A percentile compares a stretch with the other conserved stretches of the same genome.
Evolutionary conservation across 257 asterid genomes (phyloP).

Genomic region (Misopates orontium): DNA sequence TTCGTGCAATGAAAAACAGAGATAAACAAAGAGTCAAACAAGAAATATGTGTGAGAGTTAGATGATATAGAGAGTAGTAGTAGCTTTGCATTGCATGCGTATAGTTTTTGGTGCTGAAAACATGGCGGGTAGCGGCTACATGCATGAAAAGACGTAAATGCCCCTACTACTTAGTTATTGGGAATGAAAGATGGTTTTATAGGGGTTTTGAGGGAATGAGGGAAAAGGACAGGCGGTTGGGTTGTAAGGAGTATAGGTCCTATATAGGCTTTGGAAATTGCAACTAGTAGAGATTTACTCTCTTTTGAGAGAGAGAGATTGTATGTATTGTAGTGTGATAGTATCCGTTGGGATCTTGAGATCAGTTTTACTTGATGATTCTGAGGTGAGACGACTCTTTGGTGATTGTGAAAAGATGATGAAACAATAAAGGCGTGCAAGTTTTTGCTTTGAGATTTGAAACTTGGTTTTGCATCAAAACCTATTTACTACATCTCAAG

Average conservation of each 20-base stretch:
- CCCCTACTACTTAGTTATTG: constrained; percentile 59
- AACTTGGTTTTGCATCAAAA: no score
- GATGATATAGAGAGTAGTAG: constrained; percentile 14
- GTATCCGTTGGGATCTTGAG: constrained; percentile 22
- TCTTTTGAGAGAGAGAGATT: constrained; percentile 14
- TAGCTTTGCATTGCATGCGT: constrained; percentile 65
- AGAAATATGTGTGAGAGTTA: no score
- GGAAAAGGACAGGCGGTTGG: constrained; percentile 59
- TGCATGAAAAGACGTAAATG: constrained; percentile 48
- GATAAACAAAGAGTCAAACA: constrained; percentile 56
- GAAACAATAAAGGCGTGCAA: no score
- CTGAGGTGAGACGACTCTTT: constrained; percentile 36
- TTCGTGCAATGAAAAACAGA: constrained; percentile 40
- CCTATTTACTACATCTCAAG: no score
- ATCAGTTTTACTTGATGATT: constrained; percentile 25
- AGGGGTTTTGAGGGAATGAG: constrained; percentile 58
- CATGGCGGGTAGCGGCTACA: constrained; percentile 79
- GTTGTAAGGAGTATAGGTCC: constrained; percentile 60
- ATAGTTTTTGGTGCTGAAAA: constrained; percentile 81
- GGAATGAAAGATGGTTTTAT: constrained; percentile 70
- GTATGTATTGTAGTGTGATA: no score
- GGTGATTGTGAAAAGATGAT: constrained; percentile 8
- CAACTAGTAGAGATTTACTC: constrained; percentile 24
- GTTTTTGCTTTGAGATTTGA: no score
- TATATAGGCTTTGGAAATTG: constrained; percentile 76